These are phyloP conservation scores for Lojkania enalia DNA, from an alignment of 2,329 filamentous ascomycete species.

Conservation along the genomic window DNA sequence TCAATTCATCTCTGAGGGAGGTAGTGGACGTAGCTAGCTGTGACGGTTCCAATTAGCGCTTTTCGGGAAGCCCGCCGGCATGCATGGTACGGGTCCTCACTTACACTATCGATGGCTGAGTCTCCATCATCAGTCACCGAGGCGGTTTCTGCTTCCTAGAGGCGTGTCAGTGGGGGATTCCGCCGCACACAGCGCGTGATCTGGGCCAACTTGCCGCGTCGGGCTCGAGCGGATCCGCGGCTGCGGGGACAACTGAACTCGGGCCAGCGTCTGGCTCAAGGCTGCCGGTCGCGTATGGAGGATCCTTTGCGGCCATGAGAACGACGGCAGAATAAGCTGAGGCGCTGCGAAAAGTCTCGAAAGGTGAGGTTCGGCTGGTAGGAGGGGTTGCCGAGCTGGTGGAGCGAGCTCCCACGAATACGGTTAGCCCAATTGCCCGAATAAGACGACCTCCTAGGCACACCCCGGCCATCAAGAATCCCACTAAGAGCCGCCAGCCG, in stretches of 20 bases:
- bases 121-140: slow-evolving; percentile 14
- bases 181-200: background rate
- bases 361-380: no score
- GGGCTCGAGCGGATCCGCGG: slow-evolving; percentile 12
- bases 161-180: slow-evolving; percentile 1
- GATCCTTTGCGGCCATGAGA: no score
- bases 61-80: background rate
- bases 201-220: slow-evolving; percentile 13
- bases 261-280: slow-evolving; percentile 7
- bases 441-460: no score
- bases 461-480: no score
- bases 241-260: background rate
- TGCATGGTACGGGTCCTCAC: background rate
- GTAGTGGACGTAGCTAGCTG: slow-evolving; percentile 15
- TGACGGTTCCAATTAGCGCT: background rate
- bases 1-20: slow-evolving; percentile 16
- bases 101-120: slow-evolving; percentile 15
- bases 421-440: no score
- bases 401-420: no score
- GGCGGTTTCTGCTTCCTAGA: slow-evolving; percentile 8
- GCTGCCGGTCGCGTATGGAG: no score
- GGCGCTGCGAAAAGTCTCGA: no score
- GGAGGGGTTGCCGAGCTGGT: no score
- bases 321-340: no score
- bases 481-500: no score